Base-by-base conservation (phyloP, 2,329 filamentous ascomycete genomes). In the Beauveria varroae region DNA sequence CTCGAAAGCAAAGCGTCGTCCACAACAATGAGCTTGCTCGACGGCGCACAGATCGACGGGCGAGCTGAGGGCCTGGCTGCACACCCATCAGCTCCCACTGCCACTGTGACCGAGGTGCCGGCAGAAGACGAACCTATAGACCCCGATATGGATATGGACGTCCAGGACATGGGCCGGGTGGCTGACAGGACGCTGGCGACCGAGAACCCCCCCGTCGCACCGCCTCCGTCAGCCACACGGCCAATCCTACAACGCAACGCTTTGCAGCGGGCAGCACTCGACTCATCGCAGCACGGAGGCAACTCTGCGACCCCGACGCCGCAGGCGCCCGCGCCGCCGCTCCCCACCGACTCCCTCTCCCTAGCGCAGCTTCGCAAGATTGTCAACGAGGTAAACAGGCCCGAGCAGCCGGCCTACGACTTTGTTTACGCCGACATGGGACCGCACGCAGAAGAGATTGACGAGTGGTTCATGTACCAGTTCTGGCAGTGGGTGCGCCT, bases 391-490 rank as follows among this genome's bases (percentile, higher is more conserved):
- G 86, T 91, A 66, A 88, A 88, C 18, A 85, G 84, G 65, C 71
- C 80, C 57, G 89, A 92, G 66, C 83, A 88, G 55, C 79, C 82
- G 49, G 85, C 86, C 12, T 99, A 99, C 78, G 92, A 95, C 63
- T 99, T 96, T 72, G 84, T 84, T 65, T 93, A 93, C 75, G 78
- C 83, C 28, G 89, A 93, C 73, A 82, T 83, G 61, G 86, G 87
- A 24, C 78, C 85, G 0, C 88, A 96, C 67, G 86, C 90, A 20
- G 91, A 95, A 65, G 95, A 99, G 78, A 81, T 99, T 53, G 91
- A 98, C 71, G 95, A 99, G 76, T 99, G 95, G 95, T 99, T 99
- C 74, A 86, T 88, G 58, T 97, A 98, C 75, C 89, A 89, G 67
- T 87, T 91, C 64, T 89, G 90, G 74, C 93, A 98, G 71, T 90